A percentile compares a stretch with the other conserved stretches of the same genome.
These are phyloP conservation scores for Debaryomyces hansenii DNA, from an alignment of 805 yeast genomes.

Conservation along the genomic window DNA sequence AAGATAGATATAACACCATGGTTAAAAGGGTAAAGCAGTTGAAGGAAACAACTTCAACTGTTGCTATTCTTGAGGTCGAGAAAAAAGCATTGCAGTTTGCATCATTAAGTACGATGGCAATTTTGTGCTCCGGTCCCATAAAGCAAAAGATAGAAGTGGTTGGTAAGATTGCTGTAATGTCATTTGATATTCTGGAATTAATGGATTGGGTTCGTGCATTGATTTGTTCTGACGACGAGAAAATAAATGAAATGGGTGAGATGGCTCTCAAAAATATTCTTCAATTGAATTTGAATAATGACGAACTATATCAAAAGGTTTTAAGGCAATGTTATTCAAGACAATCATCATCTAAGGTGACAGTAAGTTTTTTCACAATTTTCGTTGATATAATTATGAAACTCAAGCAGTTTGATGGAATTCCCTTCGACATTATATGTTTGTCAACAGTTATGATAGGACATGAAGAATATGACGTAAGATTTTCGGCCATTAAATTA, in stretches of 20 bases:
- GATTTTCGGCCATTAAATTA: conserved; percentile 73
- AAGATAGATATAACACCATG: conserved; percentile 65
- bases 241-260: conserved; percentile 61
- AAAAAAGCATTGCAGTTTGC: conserved; percentile 66
- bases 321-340: conserved; percentile 70
- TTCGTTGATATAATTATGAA: conserved; percentile 64
- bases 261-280: conserved; percentile 71
- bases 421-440: conserved; percentile 68
- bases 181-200: conserved; percentile 69
- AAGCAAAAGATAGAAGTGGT: conserved; percentile 47
- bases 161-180: conserved; percentile 51
- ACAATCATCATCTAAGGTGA: conserved; percentile 47
- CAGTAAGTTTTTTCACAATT: conserved; percentile 69
- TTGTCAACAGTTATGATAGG: conserved; percentile 79
- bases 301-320: conserved; percentile 56
- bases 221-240: conserved; percentile 57
- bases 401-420: conserved; percentile 46
- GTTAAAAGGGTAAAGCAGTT: conserved; percentile 40
- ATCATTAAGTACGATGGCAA: conserved; percentile 81
- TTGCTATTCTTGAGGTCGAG: conserved; percentile 80
- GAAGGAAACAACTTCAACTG: conserved; percentile 49
- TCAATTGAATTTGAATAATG: conserved; percentile 54
- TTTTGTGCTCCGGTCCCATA: conserved; percentile 74
- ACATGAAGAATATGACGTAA: conserved; percentile 62
- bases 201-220: conserved; percentile 81